phyloP scores from a whole-genome alignment of 345 rosid genomes.

The Arabidopsis arenosa region DNA sequence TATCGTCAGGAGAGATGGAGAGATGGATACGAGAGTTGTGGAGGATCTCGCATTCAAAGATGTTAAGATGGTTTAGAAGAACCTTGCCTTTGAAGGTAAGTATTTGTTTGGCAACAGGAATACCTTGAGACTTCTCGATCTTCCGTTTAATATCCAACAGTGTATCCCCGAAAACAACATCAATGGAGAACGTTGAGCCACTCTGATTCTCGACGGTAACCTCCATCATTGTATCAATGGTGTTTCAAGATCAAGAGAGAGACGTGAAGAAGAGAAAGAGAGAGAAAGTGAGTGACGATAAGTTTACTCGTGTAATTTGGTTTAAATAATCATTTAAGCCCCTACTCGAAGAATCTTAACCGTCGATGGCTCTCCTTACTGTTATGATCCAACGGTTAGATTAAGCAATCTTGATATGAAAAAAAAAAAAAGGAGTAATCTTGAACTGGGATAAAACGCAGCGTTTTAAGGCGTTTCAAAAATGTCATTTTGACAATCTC shows the following conservation, averaged over 20 bases:
- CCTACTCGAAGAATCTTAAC: not conserved
- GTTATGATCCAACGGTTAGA: not conserved
- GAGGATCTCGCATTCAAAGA: slow-evolving; percentile 49
- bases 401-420: not conserved
- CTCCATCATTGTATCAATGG: too few species aligned
- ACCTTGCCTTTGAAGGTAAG: slow-evolving; percentile 59
- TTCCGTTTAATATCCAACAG: slow-evolving; percentile 68
- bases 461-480: too few species aligned
- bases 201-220: too few species aligned
- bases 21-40: slow-evolving; percentile 61
- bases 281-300: too few species aligned
- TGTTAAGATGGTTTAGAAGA: slow-evolving; percentile 50
- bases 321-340: not conserved
- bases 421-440: not conserved
- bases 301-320: not conserved
- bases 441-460: not conserved
- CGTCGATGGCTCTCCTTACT: not conserved
- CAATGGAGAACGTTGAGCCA: slow-evolving; percentile 44
- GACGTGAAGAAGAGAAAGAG: too few species aligned
- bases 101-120: slow-evolving; percentile 56
- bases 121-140: slow-evolving; percentile 58
- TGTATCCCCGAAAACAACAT: slow-evolving; percentile 62
- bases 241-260: too few species aligned
- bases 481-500: too few species aligned
- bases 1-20: slow-evolving; percentile 30